phyloP scores from a whole-genome alignment of 1,284 basidiomycete genomes.

The Volvariella volvacea region DNA sequence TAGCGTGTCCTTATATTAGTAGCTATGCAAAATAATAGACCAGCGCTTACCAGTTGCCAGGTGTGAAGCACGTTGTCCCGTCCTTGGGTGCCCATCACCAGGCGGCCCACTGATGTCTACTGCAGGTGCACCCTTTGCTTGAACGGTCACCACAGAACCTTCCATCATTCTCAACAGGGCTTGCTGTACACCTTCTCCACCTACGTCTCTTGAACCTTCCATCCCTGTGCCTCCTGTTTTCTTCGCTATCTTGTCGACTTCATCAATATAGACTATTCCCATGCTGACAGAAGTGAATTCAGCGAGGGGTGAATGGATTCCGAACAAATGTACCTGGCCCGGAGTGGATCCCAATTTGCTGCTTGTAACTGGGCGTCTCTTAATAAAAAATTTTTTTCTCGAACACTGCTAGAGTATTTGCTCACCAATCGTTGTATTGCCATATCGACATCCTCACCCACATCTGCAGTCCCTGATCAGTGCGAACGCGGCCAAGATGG shows the following conservation, averaged over 20 bases:
- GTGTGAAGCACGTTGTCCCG: conserved; percentile 33
- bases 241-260: conserved; percentile 89
- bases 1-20: too few species aligned
- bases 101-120: conserved; percentile 34
- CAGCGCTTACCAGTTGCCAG: conserved; percentile 26
- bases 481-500: background rate
- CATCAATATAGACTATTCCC: conserved; percentile 95
- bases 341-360: conserved; percentile 80
- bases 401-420: conserved; percentile 5
- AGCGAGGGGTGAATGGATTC: background rate
- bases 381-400: too few species aligned
- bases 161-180: conserved; percentile 90
- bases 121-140: conserved; percentile 54
- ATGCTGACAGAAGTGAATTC: conserved; percentile 37
- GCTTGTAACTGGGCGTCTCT: conserved; percentile 58
- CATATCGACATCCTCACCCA: conserved; percentile 93
- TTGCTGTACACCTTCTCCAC: conserved; percentile 96
- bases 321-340: conserved; percentile 49
- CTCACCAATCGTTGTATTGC: conserved; percentile 76
- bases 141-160: conserved; percentile 80
- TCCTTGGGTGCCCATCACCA: conserved; percentile 40
- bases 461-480: conserved; percentile 48
- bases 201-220: conserved; percentile 83
- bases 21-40: background rate
- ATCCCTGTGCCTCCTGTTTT: conserved; percentile 53